Evolutionary conservation across 2,329 filamentous ascomycete genomes (phyloP), one percentile per base, ranked within the genome.

Genomic region (Emericellopsis atlantica): DNA sequence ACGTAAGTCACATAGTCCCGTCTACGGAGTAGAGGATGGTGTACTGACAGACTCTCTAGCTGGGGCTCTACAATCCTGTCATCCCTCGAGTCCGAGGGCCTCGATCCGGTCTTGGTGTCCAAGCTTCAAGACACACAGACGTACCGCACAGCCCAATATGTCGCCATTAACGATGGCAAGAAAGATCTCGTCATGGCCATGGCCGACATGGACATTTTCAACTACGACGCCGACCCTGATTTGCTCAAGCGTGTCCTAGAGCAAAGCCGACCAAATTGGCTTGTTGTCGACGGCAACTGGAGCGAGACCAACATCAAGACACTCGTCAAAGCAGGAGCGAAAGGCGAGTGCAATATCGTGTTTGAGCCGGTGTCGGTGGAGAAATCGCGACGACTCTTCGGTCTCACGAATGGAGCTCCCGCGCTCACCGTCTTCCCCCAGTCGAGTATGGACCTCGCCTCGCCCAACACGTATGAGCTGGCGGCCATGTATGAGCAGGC

Each of bases 201-300:
- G 86, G 89, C 90, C 5, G 92, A 96, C 55, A 95, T 96, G 88
- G 75, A 70, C 42, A 90, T 95, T 50, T 75, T 95, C 37, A 72
- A 78, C n/a, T 54, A 62, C 14, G 63, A 72, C 45, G 65, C 67
- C 1, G 71, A 74, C 45, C 59, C 69, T 0, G 56, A 66, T 8
- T 12, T 29, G 26, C 26, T 29, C 26, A 4, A 29, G 12, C 26
- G 26, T 9, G 26, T 29, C 26, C 26, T 29, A 12, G 64, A 72
- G 48, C 87, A 81, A 79, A 69, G 71, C 39, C 69, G 66, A 49
- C 85, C 80, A n/a, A 75, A 74, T 46, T 92, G 85, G 77, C 67
- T 92, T 23, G 79, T 94, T 6, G 70, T 93, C 8, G 92, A 98
- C 55, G 87, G 76, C 14, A 96, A 96, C 58, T 95, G 90, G 87